Evolutionary conservation across 495 filamentous ascomycete genomes (phyloP).

Genomic region (Penicillium bialowiezense): DNA sequence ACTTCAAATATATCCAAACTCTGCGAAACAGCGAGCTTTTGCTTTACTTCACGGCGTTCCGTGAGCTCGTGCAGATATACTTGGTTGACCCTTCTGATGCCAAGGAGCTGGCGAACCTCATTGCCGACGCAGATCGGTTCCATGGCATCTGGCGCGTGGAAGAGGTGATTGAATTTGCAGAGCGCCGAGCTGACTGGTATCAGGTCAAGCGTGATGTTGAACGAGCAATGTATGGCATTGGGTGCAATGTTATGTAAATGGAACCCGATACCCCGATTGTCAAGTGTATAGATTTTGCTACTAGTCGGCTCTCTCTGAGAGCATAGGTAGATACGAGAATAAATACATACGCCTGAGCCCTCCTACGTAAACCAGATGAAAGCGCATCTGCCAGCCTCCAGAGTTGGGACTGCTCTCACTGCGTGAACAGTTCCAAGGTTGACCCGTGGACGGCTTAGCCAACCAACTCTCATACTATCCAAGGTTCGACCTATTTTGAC

Average conservation of each 20-base stretch:
- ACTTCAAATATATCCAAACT: slow-evolving; percentile 77
- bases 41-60: slow-evolving; percentile 85
- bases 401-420: no score
- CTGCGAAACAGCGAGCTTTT: slow-evolving; percentile 80
- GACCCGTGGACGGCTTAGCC: no score
- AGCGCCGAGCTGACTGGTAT: slow-evolving; percentile 92
- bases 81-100: slow-evolving; percentile 84
- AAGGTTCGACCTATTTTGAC: no score
- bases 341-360: background rate
- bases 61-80: slow-evolving; percentile 93
- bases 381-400: no score
- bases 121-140: slow-evolving; percentile 89
- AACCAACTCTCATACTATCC: no score
- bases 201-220: slow-evolving; percentile 83
- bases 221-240: slow-evolving; percentile 95
- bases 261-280: slow-evolving; percentile 27
- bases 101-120: slow-evolving; percentile 91
- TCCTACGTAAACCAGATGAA: no score
- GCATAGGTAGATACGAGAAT: no score
- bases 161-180: slow-evolving; percentile 96
- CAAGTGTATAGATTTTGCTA: slow-evolving; percentile 21
- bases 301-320: background rate
- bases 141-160: slow-evolving; percentile 89
- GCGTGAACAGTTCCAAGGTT: no score
- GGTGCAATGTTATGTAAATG: slow-evolving; percentile 77